Evolutionary conservation across 139 green algal genomes (phyloP).

Genomic region (Chlorella vulgaris): DNA sequence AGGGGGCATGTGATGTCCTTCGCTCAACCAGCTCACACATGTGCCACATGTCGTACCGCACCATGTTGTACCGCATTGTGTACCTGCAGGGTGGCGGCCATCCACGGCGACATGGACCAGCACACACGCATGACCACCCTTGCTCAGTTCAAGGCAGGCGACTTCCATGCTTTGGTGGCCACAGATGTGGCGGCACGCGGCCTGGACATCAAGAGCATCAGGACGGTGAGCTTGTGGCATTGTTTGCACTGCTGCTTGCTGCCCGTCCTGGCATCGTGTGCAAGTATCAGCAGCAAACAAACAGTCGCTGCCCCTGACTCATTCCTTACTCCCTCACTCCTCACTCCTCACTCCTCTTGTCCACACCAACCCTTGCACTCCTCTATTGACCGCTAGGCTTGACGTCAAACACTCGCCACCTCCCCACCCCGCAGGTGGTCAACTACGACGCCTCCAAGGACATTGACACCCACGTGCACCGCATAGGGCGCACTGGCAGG

Average conservation of each 20-base stretch:
- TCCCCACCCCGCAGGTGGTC: conserved; percentile 59
- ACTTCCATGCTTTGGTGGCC: conserved; percentile 71
- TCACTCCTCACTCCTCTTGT: neutral
- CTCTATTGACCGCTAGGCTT: neutral
- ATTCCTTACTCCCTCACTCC: too few species aligned
- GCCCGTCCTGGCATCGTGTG: too few species aligned
- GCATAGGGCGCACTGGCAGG: conserved; percentile 92
- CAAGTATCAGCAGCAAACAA: too few species aligned
- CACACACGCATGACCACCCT: conserved; percentile 68
- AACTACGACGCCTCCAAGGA: conserved; percentile 87
- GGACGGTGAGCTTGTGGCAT: conserved; percentile 46
- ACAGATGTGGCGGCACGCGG: conserved; percentile 84
- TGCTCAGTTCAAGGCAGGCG: conserved; percentile 60
- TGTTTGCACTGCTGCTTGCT: neutral
- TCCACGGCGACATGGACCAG: conserved; percentile 98
- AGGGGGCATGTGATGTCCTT: too few species aligned
- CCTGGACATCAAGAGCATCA: conserved; percentile 85
- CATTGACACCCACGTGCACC: conserved; percentile 91
- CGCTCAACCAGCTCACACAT: too few species aligned
- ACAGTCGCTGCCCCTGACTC: too few species aligned
- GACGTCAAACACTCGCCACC: neutral
- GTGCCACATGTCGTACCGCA: too few species aligned
- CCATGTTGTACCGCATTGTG: neutral
- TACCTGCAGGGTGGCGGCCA: conserved; percentile 63
- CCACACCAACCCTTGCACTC: too few species aligned